Evolutionary conservation across 768 basidiomycete genomes (phyloP), one percentile per base, ranked within the genome.

Genomic region (Suillus spraguei): DNA sequence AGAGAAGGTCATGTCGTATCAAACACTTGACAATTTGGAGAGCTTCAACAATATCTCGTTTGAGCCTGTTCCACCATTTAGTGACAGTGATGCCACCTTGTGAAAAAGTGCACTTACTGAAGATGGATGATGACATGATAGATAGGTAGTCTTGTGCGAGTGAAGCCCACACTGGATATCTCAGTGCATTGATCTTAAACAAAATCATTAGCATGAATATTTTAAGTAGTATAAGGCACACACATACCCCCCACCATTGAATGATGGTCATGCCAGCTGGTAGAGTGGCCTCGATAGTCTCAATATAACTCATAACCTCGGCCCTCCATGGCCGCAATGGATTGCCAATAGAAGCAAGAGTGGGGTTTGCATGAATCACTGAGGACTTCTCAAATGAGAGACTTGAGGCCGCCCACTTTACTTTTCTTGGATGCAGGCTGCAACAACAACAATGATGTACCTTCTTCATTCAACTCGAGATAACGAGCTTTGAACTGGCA

Each of bases 91-190:
- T 78, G 5, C 78, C 78, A 14, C 71, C 78, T 4, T 69, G 66
- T 0, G 76, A 82, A 62, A 82, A 82, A 7, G 77, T 79, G 6
- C 69, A 69, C 65, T 81, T 76, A 66, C 75, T 77, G 2, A 77
- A 80, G 8, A 81, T 76, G 0, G 65, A 70, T 11, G 73, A 70
- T 4, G 75, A 74, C 76, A 80, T 79, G 28, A 82, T 73, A 2
- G 77, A 55, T 10, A 81, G 71, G 33, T 77, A 76, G 61, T 81
- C 79, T 9, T 67, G 62, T 10, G 79, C 77, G 2, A 81, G 69
- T 0, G 76, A 76, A 0, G 73, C 74, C 78, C 77, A 80, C 0
- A 71, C 70, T 3, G 73, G 77, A 63, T 75, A 75, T 2, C 67
- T 63, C 4, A 42, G 35, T 5, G 68, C 53, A 65, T 78, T 75